phyloP scores from a whole-genome alignment of 805 yeast species.

The Myxozyma geophila region DNA sequence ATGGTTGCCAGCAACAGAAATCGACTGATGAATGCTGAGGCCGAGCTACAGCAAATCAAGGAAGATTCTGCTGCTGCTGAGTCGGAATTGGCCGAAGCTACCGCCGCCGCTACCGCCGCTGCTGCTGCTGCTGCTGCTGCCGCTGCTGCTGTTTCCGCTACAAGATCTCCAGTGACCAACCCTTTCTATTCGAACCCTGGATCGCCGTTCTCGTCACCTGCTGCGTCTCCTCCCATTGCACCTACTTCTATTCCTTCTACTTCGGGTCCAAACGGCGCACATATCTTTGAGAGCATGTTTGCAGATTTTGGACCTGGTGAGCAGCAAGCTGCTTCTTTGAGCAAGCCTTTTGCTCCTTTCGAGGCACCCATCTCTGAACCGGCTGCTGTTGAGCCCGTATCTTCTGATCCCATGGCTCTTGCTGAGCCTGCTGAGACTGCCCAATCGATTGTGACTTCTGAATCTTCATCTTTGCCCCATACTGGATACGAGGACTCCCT shows the following conservation, averaged over 20 bases:
- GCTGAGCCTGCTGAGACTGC: slow-evolving; percentile 1
- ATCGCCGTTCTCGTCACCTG: slow-evolving; percentile 36
- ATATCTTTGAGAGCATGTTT: slow-evolving; percentile 28
- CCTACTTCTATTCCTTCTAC: neutral
- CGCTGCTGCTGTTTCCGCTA: neutral
- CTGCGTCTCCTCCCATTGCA: slow-evolving; percentile 31
- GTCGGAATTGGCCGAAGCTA: slow-evolving; percentile 29
- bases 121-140: slow-evolving; percentile 20
- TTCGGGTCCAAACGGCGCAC: slow-evolving; percentile 24
- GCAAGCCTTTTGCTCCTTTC: neutral
- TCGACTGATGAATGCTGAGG: slow-evolving; percentile 69
- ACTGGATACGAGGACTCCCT: slow-evolving; percentile 23
- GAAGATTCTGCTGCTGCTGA: slow-evolving; percentile 46
- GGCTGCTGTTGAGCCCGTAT: too few species aligned
- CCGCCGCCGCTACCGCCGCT: slow-evolving; percentile 19
- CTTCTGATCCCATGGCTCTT: neutral
- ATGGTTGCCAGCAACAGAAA: slow-evolving; percentile 67
- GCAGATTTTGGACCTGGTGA: slow-evolving; percentile 13
- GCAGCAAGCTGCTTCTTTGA: neutral
- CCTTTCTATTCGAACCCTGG: slow-evolving; percentile 36
- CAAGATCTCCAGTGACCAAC: slow-evolving; percentile 8
- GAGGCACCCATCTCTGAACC: neutral
- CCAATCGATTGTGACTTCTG: slow-evolving; percentile 20
- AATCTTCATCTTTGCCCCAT: slow-evolving; percentile 20
- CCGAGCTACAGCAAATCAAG: slow-evolving; percentile 53